Base-by-base conservation (phyloP, 78 protist species). In the Polysphondylium violaceum region DNA sequence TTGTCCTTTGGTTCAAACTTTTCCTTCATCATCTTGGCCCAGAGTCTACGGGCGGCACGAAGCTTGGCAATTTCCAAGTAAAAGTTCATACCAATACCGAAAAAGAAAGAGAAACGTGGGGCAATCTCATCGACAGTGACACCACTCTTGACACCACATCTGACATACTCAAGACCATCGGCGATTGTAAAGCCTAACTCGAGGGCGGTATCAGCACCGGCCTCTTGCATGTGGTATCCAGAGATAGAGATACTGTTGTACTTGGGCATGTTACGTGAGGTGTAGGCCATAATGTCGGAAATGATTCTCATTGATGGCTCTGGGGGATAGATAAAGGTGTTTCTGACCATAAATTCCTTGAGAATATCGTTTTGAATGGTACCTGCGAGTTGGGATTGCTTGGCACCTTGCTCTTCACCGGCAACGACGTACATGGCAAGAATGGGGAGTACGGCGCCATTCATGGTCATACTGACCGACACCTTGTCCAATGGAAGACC, bases 321-420 rank as follows among this genome's bases (percentile, higher is more conserved):
- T 50, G 99, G 99, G 11, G 98, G 98, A 92, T 97, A 98, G 83
- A 98, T 98, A 92, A 87, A 98, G 1, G 99, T 98, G 86, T 98
- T 98, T 58, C 99, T 92, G 1, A 91, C 88, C 88, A 91, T 81
- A 71, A 91, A 91, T 50, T 91, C 95, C 77, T 97, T 97, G 53
- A 98, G 93, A 74, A 98, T 98, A 79, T 98, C 99, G 85, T 98
- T 98, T 78, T 98, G 99, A 43, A 98, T 97, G 16, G 99, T 98
- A 16, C 99, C 99, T 0, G 97, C 19, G 33, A 98, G 81, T 81
- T 97, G 63, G 33, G 86, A 55, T 61, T 79, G 94, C 19, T 75
- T 29, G 0, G 92, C 99, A 27, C 99, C 99, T 41, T 92, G 94
- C 69, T 95, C 95, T 64, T 96, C 97, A 55, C 94, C 98, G 7